These are phyloP conservation scores for Eucalyptus albens DNA, from an alignment of 345 rosid genomes.

Conservation along the genomic window DNA sequence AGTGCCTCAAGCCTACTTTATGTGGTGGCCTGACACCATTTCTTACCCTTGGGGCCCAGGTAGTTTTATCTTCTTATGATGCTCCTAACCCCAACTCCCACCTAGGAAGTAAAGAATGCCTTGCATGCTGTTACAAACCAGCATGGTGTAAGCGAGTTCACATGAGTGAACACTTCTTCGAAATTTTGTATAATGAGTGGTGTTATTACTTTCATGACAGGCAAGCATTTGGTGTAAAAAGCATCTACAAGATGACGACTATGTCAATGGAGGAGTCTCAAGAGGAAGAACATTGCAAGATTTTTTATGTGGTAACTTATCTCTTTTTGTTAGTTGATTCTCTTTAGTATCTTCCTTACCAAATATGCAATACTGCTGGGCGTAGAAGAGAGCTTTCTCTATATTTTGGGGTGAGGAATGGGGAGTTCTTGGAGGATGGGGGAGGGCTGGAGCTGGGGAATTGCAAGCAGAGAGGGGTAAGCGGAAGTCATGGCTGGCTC, in stretches of 20 bases:
- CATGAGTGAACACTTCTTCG: not conserved
- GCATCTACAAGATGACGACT: slow-evolving; percentile 72
- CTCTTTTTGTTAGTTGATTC: not conserved
- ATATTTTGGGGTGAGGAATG: not conserved
- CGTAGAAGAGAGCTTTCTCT: not conserved
- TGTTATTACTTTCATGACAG: slow-evolving; percentile 11
- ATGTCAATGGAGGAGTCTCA: slow-evolving; percentile 77
- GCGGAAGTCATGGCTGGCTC: not conserved
- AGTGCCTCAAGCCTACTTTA: slow-evolving; percentile 31
- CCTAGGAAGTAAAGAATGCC: not conserved
- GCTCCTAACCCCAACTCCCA: not conserved
- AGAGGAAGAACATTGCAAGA: slow-evolving; percentile 66
- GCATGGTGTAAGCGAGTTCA: not conserved
- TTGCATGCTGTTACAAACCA: not conserved
- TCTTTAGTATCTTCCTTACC: not conserved
- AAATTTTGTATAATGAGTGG: not conserved
- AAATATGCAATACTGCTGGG: not conserved
- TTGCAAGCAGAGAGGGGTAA: not conserved
- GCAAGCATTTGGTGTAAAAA: slow-evolving; percentile 76
- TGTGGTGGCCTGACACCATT: slow-evolving; percentile 23
- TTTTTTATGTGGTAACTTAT: slow-evolving; percentile 53
- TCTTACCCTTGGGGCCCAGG: slow-evolving; percentile 62
- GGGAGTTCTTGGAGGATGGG: not conserved
- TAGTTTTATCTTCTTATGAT: not conserved
- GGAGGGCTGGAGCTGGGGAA: not conserved